Base-by-base conservation (phyloP, 495 filamentous ascomycete genomes). In the Xylaria cubensis region DNA sequence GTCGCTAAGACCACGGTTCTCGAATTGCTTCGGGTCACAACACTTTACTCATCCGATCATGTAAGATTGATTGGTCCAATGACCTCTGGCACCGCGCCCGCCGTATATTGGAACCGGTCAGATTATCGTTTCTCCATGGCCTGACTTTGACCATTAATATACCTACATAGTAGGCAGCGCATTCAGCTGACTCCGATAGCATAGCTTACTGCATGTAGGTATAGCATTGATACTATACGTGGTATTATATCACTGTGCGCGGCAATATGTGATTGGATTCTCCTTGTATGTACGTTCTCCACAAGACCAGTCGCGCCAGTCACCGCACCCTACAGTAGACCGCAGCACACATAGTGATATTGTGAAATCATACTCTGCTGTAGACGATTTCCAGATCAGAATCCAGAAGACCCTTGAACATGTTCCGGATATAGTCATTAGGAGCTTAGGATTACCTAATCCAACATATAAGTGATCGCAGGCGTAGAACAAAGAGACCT, bases 131-230 rank as follows among this genome's bases (percentile, higher is more conserved):
- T 34, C 34, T 41, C 19, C 34, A 21, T 10, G 65, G 46, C 41
- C 64, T 67, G 21, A 46, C 44, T 46, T 53, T 4, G 42, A 17
- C 29, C 17, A 26, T 39, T 48, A 53, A 41, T 39, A 19, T 51
- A 36, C 2, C 1, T n/a, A 44, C 6, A 39, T 39, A 39, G 36
- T 39, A 39, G 36, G 36, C 6, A 8, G 46, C 42, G 26, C 48
- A 26, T 67, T 67, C 65, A 67, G 65, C 65, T 67, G 65, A 67
- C 65, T 67, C 65, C 56, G 65, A 56, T 19, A 56, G 4, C 10
- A 7, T 21, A 17, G 8, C 15, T 7, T 48, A 19, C 64, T 41
- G 32, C 36, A 1, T 26, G 48, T 4, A n/a, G n/a, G n/a, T n/a
- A 67, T 67, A 56, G 65, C 50, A 67, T 67, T 67, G 12, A 19